Conservation (phyloP, 768 basidiomycete genomes). For the Serendipita sp. region DNA sequence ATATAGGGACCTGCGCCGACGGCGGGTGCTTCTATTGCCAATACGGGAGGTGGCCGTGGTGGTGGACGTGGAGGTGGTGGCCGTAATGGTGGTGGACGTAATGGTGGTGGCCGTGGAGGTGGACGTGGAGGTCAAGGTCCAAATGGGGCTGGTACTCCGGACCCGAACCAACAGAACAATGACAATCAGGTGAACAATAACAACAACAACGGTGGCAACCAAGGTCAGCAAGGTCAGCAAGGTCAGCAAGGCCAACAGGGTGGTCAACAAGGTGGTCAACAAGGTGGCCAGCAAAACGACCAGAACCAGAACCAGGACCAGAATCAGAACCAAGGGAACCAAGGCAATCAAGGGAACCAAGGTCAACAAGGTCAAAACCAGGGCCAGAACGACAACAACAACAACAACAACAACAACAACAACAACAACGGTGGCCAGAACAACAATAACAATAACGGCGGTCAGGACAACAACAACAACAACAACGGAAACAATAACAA, state of each 20-base stretch:
- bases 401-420: neutral
- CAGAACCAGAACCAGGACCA: neutral
- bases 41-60: neutral
- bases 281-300: neutral
- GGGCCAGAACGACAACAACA: neutral
- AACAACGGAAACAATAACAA: conserved; percentile 28
- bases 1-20: neutral
- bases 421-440: neutral
- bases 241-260: conserved; percentile 14
- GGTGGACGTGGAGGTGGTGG: neutral
- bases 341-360: neutral
- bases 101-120: neutral
- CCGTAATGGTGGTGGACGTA: neutral
- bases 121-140: neutral
- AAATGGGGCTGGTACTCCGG: conserved; percentile 7
- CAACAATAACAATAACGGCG: conserved; percentile 10
- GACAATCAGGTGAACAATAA: no score
- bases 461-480: conserved; percentile 14
- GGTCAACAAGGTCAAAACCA: neutral
- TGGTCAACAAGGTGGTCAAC: neutral
- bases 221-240: conserved; percentile 8
- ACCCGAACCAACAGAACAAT: conserved; percentile 14
- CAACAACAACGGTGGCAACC: conserved; percentile 14
- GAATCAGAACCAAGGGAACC: conserved; percentile 14
- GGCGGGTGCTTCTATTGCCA: neutral